Conservation (phyloP, 116 monocot species). For the Zostera marina region DNA sequence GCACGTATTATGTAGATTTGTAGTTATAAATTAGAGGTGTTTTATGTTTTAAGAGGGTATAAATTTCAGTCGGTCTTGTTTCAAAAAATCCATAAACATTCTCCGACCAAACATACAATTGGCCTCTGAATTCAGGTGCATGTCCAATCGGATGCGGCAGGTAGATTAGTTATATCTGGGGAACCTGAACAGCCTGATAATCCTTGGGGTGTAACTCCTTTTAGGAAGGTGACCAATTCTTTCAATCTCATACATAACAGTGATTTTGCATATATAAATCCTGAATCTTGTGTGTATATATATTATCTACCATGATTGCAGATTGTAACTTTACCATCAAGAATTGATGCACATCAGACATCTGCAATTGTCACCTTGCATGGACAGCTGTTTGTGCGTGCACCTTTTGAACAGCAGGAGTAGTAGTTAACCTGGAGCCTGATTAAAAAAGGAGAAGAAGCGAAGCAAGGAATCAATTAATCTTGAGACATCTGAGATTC, state of each 20-base stretch:
- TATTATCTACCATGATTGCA: constrained; percentile 8
- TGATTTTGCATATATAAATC: background rate
- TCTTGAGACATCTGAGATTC: too few relatives aligned
- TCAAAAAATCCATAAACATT: background rate
- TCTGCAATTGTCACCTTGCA: constrained; percentile 93
- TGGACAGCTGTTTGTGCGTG: constrained; percentile 90
- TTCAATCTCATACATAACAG: background rate
- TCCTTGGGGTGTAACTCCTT: constrained; percentile 95
- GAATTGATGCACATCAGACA: constrained; percentile 89
- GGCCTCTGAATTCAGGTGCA: constrained; percentile 44
- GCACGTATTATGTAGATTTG: too few relatives aligned
- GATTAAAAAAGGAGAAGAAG: background rate
- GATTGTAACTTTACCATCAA: constrained; percentile 78
- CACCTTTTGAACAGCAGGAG: constrained; percentile 49
- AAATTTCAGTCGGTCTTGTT: background rate
- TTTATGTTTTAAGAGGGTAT: too few relatives aligned
- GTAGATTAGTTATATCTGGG: constrained; percentile 78
- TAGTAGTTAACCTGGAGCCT: background rate
- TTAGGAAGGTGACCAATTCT: constrained; percentile 48
- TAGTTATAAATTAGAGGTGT: too few relatives aligned
- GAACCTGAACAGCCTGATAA: constrained; percentile 93
- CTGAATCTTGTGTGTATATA: background rate
- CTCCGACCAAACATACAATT: background rate
- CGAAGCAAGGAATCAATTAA: background rate
- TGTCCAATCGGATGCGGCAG: constrained; percentile 92